Conservation (phyloP, 257 asterid genomes). For the Capsicum rhomboideum region DNA sequence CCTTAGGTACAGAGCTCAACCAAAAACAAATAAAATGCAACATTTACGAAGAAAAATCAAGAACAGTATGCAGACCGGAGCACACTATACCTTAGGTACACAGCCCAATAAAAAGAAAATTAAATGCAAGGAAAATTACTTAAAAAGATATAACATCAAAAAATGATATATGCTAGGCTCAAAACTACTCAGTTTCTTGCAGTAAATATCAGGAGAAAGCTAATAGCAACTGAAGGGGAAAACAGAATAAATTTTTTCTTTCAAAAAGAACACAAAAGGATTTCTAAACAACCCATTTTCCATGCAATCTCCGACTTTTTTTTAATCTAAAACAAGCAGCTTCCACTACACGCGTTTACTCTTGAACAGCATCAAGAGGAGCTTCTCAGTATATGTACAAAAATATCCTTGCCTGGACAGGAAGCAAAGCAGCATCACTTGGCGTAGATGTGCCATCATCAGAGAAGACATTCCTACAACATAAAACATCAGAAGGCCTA, state of each 20-base stretch:
- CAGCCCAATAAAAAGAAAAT: background rate
- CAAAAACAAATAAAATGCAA: background rate
- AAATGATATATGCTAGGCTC: background rate
- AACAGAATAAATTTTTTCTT: background rate
- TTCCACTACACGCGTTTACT: background rate
- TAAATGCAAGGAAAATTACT: background rate
- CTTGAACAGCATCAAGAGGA: background rate
- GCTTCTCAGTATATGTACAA: background rate
- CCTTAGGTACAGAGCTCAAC: background rate
- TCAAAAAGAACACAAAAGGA: background rate
- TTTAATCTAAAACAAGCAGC: background rate
- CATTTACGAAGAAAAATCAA: background rate
- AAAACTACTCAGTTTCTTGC: background rate
- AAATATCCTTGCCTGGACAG: slow-evolving; percentile 67
- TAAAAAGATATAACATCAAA: background rate
- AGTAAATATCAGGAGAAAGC: background rate
- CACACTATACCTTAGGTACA: background rate
- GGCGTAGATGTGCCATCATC: slow-evolving; percentile 68
- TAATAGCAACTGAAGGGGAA: background rate
- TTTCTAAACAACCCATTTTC: background rate
- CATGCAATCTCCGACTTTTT: background rate
- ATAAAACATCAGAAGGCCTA: background rate
- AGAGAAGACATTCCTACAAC: slow-evolving; percentile 67
- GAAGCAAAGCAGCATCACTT: slow-evolving; percentile 50
- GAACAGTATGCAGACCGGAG: background rate